Base-by-base conservation (phyloP, 2,329 filamentous ascomycete genomes). In the Colletotrichum magnum region DNA sequence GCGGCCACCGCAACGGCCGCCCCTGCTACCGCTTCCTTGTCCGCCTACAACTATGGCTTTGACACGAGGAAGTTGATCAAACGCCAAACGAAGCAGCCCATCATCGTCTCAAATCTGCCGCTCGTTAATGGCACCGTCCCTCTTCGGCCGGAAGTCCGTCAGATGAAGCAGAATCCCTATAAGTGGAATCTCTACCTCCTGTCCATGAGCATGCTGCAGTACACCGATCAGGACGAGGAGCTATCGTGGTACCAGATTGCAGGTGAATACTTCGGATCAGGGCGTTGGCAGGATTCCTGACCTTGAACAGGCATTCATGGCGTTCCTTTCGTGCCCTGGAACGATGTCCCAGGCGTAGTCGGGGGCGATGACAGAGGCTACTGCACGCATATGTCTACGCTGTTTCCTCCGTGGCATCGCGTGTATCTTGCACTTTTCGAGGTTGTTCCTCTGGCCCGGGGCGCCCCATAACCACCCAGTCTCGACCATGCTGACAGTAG, bases 341-440 rank as follows among this genome's bases (percentile, higher is more conserved):
- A 84, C 36, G 84, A 81, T 41, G 88, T 89, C 24, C 74, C 80
- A 57, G 82, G 85, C 63, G 82, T 80, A 2, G 75, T 83, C 2
- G 88, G 87, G 2, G 88, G 86, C 68, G 82, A 85, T 65, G 81
- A 84, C 47, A 84, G 86, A 16, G 94, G 93, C 58, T 97, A 94
- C 78, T 97, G 94, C 78, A 88, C 89, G 15, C 94, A 97, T 79
- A 88, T 86, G 26, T 93, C 92, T 1, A 89, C 91, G 48, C 82
- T 96, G 16, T 96, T 97, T 77, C 89, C 92, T 47, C 87, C 90
- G 47, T 97, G 94, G 94, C 94, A 97, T 83, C 88, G 94, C 58
- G 92, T 93, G 1, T 97, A 95, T 78, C 83, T 96, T 68, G 86
- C 85, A 36, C 78, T 89, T 58, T 88, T 88, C 66, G 88, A 90